A percentile compares a stretch with the other conserved stretches of the same genome.
Conservation (phyloP, 83 land plant species). For the Thuja plicata region DNA sequence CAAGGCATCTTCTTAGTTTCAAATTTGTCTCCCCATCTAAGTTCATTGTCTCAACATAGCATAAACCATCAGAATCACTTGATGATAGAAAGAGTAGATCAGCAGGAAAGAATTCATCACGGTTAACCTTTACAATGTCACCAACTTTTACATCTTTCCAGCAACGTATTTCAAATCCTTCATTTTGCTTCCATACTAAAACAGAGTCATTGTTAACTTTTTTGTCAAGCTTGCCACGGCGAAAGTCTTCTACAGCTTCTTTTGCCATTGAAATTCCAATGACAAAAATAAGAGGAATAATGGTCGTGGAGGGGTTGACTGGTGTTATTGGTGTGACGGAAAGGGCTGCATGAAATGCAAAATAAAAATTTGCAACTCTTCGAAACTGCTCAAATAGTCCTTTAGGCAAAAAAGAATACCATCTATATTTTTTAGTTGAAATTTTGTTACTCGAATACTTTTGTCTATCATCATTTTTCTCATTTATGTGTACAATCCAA, state of each 20-base stretch:
- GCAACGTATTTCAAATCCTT: neutral
- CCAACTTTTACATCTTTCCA: slow-evolving; percentile 16
- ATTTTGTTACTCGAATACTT: slow-evolving; percentile 24
- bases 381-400: slow-evolving; percentile 59
- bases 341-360: slow-evolving; percentile 33
- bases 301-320: slow-evolving; percentile 16
- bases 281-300: slow-evolving; percentile 41
- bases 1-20: slow-evolving; percentile 13
- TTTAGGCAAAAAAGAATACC: slow-evolving; percentile 46
- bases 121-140: slow-evolving; percentile 9
- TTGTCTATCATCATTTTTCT: slow-evolving; percentile 9
- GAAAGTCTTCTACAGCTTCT: slow-evolving; percentile 49
- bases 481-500: slow-evolving; percentile 14
- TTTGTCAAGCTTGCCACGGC: slow-evolving; percentile 17
- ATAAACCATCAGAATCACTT: slow-evolving; percentile 15
- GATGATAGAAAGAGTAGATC: slow-evolving; percentile 17
- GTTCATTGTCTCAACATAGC: slow-evolving; percentile 20
- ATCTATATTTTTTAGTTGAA: slow-evolving; percentile 49
- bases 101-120: slow-evolving; percentile 11
- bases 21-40: slow-evolving; percentile 22
- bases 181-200: neutral
- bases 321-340: slow-evolving; percentile 45
- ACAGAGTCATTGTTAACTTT: slow-evolving; percentile 6
- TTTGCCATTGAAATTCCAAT: slow-evolving; percentile 44
- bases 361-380: slow-evolving; percentile 48